Conservation (phyloP, 192 early-diverging fungal genomes). For the Podila verticillata region DNA sequence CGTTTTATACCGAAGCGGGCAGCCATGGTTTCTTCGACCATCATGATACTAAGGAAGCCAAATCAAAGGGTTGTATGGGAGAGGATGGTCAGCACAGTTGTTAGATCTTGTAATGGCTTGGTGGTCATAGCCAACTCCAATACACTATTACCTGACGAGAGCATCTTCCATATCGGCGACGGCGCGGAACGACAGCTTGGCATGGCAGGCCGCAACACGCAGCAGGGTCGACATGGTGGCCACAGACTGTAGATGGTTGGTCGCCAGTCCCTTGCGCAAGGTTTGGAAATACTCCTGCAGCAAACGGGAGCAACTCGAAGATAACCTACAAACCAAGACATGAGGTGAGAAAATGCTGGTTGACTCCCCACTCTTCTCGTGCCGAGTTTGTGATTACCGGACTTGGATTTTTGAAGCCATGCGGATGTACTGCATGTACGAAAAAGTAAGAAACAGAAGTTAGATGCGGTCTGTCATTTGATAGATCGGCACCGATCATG, state of each 20-base stretch:
- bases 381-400: neutral
- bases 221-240: slow-evolving; percentile 34
- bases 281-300: slow-evolving; percentile 29
- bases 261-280: slow-evolving; percentile 23
- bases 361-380: neutral
- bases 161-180: slow-evolving; percentile 20
- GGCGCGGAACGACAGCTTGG: slow-evolving; percentile 35
- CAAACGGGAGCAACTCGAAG: slow-evolving; percentile 11
- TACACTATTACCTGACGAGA: slow-evolving; percentile 27
- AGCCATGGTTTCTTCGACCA: slow-evolving; percentile 41
- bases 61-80: neutral
- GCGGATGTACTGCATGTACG: slow-evolving; percentile 8
- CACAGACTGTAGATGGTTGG: slow-evolving; percentile 12
- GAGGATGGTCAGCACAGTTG: neutral
- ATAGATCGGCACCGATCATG: too few species aligned
- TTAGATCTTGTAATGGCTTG: neutral
- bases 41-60: slow-evolving; percentile 29
- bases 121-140: too few species aligned
- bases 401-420: slow-evolving; percentile 31
- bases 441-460: neutral
- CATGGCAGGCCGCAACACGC: slow-evolving; percentile 28
- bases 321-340: slow-evolving; percentile 8
- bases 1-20: slow-evolving; percentile 27
- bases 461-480: neutral
- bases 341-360: neutral